Percentiles rank a stretch among this genome's conserved stretches.
Evolutionary conservation across 2,329 filamentous ascomycete genomes (phyloP).

Genomic region (Colletotrichum gloeosporioides): DNA sequence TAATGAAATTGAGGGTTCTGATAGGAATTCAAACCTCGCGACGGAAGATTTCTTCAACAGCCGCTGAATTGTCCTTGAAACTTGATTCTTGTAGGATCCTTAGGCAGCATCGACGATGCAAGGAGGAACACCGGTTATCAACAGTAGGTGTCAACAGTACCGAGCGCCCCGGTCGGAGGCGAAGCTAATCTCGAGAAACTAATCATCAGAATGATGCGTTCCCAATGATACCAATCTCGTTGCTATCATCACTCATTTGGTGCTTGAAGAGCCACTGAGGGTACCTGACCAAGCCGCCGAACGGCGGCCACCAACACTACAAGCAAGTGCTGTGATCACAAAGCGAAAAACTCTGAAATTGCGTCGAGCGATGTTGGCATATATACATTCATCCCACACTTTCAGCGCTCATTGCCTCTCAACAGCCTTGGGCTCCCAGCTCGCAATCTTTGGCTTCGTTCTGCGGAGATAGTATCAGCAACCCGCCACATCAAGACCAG

Average conservation of each 20-base stretch:
- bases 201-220: neutral
- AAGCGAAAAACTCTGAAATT: neutral
- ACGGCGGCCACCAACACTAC: neutral
- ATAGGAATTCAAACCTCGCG: neutral
- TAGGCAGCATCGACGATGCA: neutral
- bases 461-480: slow-evolving; percentile 34
- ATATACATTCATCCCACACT: slow-evolving; percentile 13
- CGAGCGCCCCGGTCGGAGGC: too few species aligned
- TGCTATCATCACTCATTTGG: neutral
- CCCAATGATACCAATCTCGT: neutral
- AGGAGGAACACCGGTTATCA: neutral
- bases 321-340: neutral
- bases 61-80: neutral
- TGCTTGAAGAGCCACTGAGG: neutral
- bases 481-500: neutral
- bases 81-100: neutral
- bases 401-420: slow-evolving; percentile 25
- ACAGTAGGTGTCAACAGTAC: neutral
- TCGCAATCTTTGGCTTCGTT: slow-evolving; percentile 57
- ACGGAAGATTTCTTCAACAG: neutral
- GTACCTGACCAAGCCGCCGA: neutral
- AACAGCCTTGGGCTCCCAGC: slow-evolving; percentile 52
- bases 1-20: neutral
- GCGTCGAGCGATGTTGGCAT: slow-evolving; percentile 12
- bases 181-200: neutral